phyloP scores from a whole-genome alignment of 441 rosid genomes.

The Mallotus japonicus region DNA sequence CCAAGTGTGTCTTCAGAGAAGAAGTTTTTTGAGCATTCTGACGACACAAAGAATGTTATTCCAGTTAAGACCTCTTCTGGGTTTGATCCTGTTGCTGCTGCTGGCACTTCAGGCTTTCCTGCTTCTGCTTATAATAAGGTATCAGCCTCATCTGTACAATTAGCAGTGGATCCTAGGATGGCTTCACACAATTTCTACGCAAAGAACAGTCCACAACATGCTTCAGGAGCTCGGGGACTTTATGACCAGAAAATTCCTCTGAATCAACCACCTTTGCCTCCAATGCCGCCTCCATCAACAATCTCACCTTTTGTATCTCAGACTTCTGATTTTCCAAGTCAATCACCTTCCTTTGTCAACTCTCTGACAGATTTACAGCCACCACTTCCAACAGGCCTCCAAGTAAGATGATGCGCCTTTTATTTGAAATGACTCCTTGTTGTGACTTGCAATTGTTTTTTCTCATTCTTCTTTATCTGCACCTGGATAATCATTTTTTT shows the following conservation, averaged over 20 bases:
- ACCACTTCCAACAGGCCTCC: conserved; percentile 38
- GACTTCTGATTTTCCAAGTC: conserved; percentile 42
- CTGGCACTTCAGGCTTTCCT: conserved; percentile 44
- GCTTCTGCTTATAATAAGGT: conserved; percentile 51
- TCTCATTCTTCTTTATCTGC: conserved; percentile 9
- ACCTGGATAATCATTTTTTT: conserved; percentile 15
- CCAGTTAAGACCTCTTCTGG: conserved; percentile 40
- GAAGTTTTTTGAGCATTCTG: conserved; percentile 70
- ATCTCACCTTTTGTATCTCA: conserved; percentile 51
- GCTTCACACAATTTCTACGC: conserved; percentile 56
- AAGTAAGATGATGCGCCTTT: conserved; percentile 31
- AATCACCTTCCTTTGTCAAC: conserved; percentile 49
- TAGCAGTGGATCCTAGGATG: conserved; percentile 61
- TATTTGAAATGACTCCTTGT: conserved; percentile 2
- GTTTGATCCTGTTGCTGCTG: conserved; percentile 49
- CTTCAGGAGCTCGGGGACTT: conserved; percentile 58
- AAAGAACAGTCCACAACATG: conserved; percentile 64
- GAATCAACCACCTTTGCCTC: conserved; percentile 94
- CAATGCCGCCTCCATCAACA: conserved; percentile 77
- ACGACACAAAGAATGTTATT: conserved; percentile 55
- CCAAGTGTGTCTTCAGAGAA: conserved; percentile 81
- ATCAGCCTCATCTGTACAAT: conserved; percentile 42
- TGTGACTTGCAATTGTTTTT: conserved; percentile 1
- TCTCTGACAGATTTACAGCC: conserved; percentile 40
- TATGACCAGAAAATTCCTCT: conserved; percentile 65